Evolutionary conservation across 2,329 filamentous ascomycete genomes (phyloP).

Genomic region (Fusarium albosuccineum): DNA sequence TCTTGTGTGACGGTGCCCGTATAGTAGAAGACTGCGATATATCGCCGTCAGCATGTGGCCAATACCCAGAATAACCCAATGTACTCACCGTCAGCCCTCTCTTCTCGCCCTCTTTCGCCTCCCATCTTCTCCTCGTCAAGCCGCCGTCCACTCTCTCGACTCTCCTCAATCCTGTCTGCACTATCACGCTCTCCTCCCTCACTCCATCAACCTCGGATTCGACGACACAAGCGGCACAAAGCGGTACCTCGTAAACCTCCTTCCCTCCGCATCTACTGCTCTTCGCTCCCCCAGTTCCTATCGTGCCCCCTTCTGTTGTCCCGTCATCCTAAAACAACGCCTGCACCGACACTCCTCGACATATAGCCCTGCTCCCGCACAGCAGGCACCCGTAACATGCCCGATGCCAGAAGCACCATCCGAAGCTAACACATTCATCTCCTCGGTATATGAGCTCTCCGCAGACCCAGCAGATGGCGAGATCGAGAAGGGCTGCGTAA

Average conservation of each 20-base stretch:
- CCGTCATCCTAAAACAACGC: slow-evolving; percentile 50
- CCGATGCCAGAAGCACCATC: slow-evolving; percentile 72
- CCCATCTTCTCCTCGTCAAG: slow-evolving; percentile 59
- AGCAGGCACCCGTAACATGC: slow-evolving; percentile 69
- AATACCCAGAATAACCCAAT: too few relatives aligned
- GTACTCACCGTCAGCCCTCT: slow-evolving; percentile 16
- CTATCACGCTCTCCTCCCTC: slow-evolving; percentile 49
- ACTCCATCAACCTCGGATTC: slow-evolving; percentile 55
- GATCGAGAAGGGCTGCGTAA: slow-evolving; percentile 61
- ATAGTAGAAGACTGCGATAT: slow-evolving; percentile 3
- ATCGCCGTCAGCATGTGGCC: slow-evolving; percentile 12
- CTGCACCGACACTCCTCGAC: slow-evolving; percentile 51
- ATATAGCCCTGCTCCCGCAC: slow-evolving; percentile 58
- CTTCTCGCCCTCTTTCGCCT: slow-evolving; percentile 46
- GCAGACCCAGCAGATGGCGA: slow-evolving; percentile 70
- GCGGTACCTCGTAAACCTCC: slow-evolving; percentile 62
- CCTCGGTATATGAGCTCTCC: slow-evolving; percentile 66
- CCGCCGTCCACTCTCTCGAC: slow-evolving; percentile 62
- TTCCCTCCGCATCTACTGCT: slow-evolving; percentile 35
- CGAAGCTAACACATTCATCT: slow-evolving; percentile 69
- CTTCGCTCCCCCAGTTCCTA: slow-evolving; percentile 11
- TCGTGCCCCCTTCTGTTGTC: neutral
- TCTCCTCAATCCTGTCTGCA: slow-evolving; percentile 59
- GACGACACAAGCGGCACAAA: slow-evolving; percentile 62
- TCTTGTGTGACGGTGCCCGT: slow-evolving; percentile 9